These are phyloP conservation scores for bread wheat (Triticum aestivum) DNA, from an alignment of 176 grass and related monocot genomes.

Conservation along the genomic window IWGSC_CS_RefSeq_v2.1 NC_057811.1:447774055-447774554, in stretches of 20 bases:
- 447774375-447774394: conserved; percentile 45
- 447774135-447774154: conserved; percentile 59
- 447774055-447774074: conserved; percentile 70
- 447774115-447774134: conserved; percentile 79
- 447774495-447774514: conserved; percentile 75
- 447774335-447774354: conserved; percentile 48
- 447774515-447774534: conserved; percentile 11
- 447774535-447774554: conserved; percentile 81
- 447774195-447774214: conserved; percentile 74
- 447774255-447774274: conserved; percentile 92
- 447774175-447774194: conserved; percentile 86
- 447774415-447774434: conserved; percentile 83
- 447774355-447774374: conserved; percentile 48
- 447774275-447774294: conserved; percentile 96
- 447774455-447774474: conserved; percentile 76
- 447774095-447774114: conserved; percentile 98
- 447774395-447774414: conserved; percentile 93
- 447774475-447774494: conserved; percentile 74
- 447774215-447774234: conserved; percentile 81
- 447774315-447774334: conserved; percentile 72
- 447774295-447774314: conserved; percentile 69
- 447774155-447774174: conserved; percentile 58
- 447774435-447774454: conserved; percentile 72
- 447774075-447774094: conserved; percentile 87
- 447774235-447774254: conserved; percentile 73